Conservation (phyloP, 441 rosid species). For the Mallotus repandus region DNA sequence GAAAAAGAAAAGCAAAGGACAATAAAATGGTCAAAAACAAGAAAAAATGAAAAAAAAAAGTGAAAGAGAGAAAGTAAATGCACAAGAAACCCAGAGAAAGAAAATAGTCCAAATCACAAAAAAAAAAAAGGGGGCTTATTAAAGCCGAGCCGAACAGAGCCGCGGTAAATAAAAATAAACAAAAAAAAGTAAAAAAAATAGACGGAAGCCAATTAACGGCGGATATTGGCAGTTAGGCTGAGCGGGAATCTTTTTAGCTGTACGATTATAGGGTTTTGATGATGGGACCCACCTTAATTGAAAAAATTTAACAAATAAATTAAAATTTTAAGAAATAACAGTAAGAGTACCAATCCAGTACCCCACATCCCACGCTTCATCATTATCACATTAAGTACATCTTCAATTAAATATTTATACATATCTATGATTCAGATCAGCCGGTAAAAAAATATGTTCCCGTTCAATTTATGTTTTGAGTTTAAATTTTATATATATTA, state of each 20-base stretch:
- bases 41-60: too few relatives aligned
- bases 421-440: too few relatives aligned
- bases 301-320: neutral
- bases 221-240: constrained; percentile 34
- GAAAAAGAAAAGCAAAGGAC: neutral
- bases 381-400: neutral
- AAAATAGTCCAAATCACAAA: neutral
- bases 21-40: neutral
- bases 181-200: neutral
- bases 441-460: too few relatives aligned
- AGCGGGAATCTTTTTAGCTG: constrained; percentile 28
- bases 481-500: too few relatives aligned
- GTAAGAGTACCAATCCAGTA: neutral
- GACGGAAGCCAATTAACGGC: constrained; percentile 39
- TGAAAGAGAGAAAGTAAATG: neutral
- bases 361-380: constrained; percentile 10
- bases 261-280: constrained; percentile 17
- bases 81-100: neutral
- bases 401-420: too few relatives aligned
- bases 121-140: neutral
- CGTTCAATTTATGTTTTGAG: too few relatives aligned
- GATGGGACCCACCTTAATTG: constrained; percentile 28
- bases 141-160: constrained; percentile 14
- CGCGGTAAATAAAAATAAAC: neutral
- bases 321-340: neutral